Percentiles rank a stretch among this genome's conserved stretches.
Evolutionary conservation across 768 basidiomycete genomes (phyloP).

Genomic region (Rossbeevera mucosa): DNA sequence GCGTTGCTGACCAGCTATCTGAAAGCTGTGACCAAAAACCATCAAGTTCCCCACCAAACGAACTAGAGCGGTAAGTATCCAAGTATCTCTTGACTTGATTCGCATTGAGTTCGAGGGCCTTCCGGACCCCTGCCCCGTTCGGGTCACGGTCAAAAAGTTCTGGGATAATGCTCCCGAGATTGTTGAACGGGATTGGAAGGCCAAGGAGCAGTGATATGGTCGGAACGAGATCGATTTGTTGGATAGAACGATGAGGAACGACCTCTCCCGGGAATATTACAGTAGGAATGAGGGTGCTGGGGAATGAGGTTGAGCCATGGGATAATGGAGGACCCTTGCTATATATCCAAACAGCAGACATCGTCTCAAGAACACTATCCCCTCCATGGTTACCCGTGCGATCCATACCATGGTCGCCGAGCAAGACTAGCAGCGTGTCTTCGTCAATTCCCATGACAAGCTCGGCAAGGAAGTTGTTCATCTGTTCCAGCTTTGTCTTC

Average conservation of each 20-base stretch:
- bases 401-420: conserved; percentile 99
- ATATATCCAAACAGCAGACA: conserved; percentile 88
- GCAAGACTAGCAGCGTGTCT: conserved; percentile 86
- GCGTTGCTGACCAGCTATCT: conserved; percentile 39
- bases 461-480: conserved; percentile 71
- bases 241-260: conserved; percentile 56
- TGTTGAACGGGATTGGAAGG: conserved; percentile 92
- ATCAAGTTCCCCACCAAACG: conserved; percentile 71
- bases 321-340: conserved; percentile 63
- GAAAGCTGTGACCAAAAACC: conserved; percentile 54
- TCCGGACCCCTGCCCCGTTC: conserved; percentile 37
- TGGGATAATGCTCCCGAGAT: conserved; percentile 86
- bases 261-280: conserved; percentile 57
- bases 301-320: conserved; percentile 32
- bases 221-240: conserved; percentile 93
- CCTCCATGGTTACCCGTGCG: conserved; percentile 92
- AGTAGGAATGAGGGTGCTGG: conserved; percentile 49
- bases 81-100: conserved; percentile 76
- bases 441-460: conserved; percentile 74
- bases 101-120: conserved; percentile 66
- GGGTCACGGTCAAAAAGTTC: conserved; percentile 70
- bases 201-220: conserved; percentile 87
- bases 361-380: conserved; percentile 80
- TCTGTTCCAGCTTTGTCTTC: conserved; percentile 80
- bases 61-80: conserved; percentile 64